phyloP scores from a whole-genome alignment of 768 basidiomycete genomes.

The Daedaleopsis nitida region DNA sequence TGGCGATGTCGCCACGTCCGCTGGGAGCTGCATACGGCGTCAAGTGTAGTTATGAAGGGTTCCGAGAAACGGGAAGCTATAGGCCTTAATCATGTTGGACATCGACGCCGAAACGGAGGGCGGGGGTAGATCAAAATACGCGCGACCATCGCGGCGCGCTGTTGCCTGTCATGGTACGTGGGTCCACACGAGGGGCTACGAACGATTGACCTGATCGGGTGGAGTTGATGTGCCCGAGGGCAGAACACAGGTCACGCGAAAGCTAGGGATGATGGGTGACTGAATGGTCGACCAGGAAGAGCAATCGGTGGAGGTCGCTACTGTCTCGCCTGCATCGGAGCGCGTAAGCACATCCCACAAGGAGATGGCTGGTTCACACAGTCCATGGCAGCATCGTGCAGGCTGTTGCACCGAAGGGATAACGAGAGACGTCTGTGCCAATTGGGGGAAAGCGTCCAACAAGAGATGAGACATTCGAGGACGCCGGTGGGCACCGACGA shows the following conservation, averaged over 20 bases:
- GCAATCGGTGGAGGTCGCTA: slow-evolving; percentile 2
- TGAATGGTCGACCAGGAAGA: neutral
- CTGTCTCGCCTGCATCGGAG: neutral
- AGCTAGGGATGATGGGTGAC: slow-evolving; percentile 3
- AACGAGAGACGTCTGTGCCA: slow-evolving; percentile 16
- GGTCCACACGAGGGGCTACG: slow-evolving; percentile 3
- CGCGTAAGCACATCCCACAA: slow-evolving; percentile 1
- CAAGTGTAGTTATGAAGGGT: slow-evolving; percentile 1
- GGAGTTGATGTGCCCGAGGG: neutral
- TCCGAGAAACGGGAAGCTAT: slow-evolving; percentile 1
- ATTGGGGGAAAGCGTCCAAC: slow-evolving; percentile 4
- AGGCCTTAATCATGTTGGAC: neutral
- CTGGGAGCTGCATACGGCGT: neutral
- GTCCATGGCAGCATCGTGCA: neutral
- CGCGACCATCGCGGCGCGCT: slow-evolving; percentile 18
- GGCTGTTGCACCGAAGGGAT: slow-evolving; percentile 2
- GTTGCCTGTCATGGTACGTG: neutral
- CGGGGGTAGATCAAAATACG: slow-evolving; percentile 1
- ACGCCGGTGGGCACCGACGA: too few relatives aligned
- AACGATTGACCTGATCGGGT: slow-evolving; percentile 16
- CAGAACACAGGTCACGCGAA: slow-evolving; percentile 11
- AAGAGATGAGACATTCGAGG: neutral
- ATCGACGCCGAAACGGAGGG: slow-evolving; percentile 1
- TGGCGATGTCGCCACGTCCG: slow-evolving; percentile 2
- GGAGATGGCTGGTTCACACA: slow-evolving; percentile 10